phyloP scores from a whole-genome alignment of 2,329 filamentous ascomycete genomes.

The Claviceps sorghi region DNA sequence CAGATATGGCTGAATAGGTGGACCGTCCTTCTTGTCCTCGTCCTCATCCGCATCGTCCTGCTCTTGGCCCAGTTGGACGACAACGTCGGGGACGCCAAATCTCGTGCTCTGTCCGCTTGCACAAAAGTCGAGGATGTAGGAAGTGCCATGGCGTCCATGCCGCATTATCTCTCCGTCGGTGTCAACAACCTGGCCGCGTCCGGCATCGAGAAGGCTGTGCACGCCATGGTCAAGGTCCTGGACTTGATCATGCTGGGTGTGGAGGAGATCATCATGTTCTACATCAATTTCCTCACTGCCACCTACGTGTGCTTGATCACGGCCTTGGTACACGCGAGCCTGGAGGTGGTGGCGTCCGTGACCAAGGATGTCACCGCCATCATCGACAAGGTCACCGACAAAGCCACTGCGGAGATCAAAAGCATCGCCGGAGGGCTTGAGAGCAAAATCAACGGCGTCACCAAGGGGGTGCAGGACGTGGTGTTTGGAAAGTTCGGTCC shows the following conservation, averaged over 20 bases:
- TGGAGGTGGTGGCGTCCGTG: slow-evolving; percentile 48
- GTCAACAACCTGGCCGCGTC: slow-evolving; percentile 74
- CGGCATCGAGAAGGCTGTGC: slow-evolving; percentile 66
- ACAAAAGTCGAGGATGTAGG: slow-evolving; percentile 85
- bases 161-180: slow-evolving; percentile 78
- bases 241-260: slow-evolving; percentile 68
- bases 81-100: slow-evolving; percentile 61
- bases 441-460: slow-evolving; percentile 35
- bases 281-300: slow-evolving; percentile 79
- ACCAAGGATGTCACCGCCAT: slow-evolving; percentile 37
- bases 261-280: slow-evolving; percentile 77
- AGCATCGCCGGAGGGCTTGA: slow-evolving; percentile 35
- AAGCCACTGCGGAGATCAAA: slow-evolving; percentile 46
- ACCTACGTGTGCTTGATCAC: slow-evolving; percentile 86
- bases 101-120: slow-evolving; percentile 76
- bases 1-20: slow-evolving; percentile 97
- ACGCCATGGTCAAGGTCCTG: slow-evolving; percentile 66
- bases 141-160: slow-evolving; percentile 95
- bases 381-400: slow-evolving; percentile 35
- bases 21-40: slow-evolving; percentile 78
- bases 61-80: slow-evolving; percentile 58
- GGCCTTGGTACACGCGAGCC: slow-evolving; percentile 62
- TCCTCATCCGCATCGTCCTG: slow-evolving; percentile 68
- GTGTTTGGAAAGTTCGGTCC: slow-evolving; percentile 36
- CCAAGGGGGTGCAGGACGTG: slow-evolving; percentile 24